Evolutionary conservation across 805 yeast species (phyloP).

Genomic region (Tetrapisispora fleetii): DNA sequence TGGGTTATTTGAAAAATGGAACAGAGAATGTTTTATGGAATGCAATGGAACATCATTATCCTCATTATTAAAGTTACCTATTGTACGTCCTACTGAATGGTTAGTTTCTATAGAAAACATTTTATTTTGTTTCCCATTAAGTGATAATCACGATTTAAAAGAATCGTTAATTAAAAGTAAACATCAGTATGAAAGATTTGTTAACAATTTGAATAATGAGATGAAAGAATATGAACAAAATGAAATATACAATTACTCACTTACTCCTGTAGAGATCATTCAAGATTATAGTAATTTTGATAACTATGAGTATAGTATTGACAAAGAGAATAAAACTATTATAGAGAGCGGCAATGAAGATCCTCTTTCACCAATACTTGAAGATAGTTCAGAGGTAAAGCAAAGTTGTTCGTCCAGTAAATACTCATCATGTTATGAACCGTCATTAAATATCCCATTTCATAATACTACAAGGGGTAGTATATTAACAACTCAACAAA

Average conservation of each 20-base stretch:
- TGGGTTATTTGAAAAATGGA: slow-evolving; percentile 25
- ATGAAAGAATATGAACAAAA: slow-evolving; percentile 13
- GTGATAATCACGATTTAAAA: background rate
- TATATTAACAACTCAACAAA: too few relatives aligned
- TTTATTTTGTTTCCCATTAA: background rate
- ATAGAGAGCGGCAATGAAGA: too few relatives aligned
- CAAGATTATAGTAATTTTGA: slow-evolving; percentile 15
- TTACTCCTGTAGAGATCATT: slow-evolving; percentile 24
- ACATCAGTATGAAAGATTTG: slow-evolving; percentile 10
- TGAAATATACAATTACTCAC: slow-evolving; percentile 14
- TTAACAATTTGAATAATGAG: slow-evolving; percentile 10
- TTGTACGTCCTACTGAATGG: slow-evolving; percentile 25
- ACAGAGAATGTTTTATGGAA: slow-evolving; percentile 24
- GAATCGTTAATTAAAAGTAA: background rate
- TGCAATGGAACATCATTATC: slow-evolving; percentile 24
- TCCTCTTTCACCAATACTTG: background rate
- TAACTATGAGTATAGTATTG: background rate
- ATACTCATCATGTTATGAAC: background rate
- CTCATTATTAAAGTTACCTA: slow-evolving; percentile 27
- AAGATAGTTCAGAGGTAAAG: background rate
- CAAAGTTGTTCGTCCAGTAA: background rate
- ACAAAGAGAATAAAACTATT: background rate
- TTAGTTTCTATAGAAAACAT: slow-evolving; percentile 5
- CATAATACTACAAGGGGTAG: background rate
- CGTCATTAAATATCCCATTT: background rate